Evolutionary conservation across 169 alveolate genomes (phyloP), one percentile per base, ranked within the genome.

Genomic region (Plasmodium reichenowi): DNA sequence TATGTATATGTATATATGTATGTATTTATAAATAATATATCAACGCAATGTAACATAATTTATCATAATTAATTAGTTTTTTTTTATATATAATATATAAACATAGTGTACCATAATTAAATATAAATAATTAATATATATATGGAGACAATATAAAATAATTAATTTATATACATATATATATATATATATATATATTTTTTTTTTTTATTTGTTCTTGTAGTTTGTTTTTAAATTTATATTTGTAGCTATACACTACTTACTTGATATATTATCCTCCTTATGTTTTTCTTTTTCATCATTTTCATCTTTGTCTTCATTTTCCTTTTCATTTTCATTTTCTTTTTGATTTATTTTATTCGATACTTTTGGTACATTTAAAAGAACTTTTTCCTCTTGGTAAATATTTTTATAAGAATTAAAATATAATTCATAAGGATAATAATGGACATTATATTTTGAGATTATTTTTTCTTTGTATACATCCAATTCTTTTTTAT

Each of bases 361-460:
- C 26, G 68, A 15, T 12, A 48, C 62, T 26, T 80, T 80, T 22
- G 90, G 90, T 72, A 80, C 32, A 59, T 29, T 80, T n/a, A 80
- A 48, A 26, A 80, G 90, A 72, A 80, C 24, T 66, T 80, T 80
- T 7, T 80, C 90, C 59, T 80, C 90, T 72, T 70, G 67, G 62
- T 80, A 80, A 8, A 80, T 80, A 80, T 80, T 80, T 72, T 67
- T 80, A 72, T 80, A 80, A 4, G 90, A 67, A 48, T 80, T 80
- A 80, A 80, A 80, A 68, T 80, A 80, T 60, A 80, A 80, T 64
- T 80, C 90, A 26, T 80, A 80, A 9, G 90, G 90, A 58, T 80
- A 80, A 29, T 80, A 80, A 50, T 80, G 90, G 15, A 80, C 56
- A 54, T 80, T 80, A 50, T 70, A 59, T 48, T 66, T 80, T 56